Percentiles rank a stretch among this genome's conserved stretches.
Conservation (phyloP, 345 rosid genomes). For the Viola odorata region DNA sequence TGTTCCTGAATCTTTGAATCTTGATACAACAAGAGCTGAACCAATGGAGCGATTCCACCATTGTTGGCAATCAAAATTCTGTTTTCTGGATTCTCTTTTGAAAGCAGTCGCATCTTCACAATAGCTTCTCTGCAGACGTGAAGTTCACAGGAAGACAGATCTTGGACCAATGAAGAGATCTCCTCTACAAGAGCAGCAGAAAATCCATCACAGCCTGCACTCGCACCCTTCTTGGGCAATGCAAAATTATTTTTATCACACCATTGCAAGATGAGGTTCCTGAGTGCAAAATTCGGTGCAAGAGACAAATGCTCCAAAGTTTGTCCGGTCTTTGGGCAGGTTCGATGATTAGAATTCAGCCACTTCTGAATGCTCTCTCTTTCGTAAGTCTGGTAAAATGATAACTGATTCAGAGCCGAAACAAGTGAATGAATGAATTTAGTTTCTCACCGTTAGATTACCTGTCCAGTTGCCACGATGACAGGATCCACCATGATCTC, state of each 20-base stretch:
- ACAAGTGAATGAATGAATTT: neutral
- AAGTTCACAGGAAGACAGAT: slow-evolving; percentile 29
- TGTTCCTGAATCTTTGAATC: slow-evolving; percentile 51
- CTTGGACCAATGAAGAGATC: slow-evolving; percentile 34
- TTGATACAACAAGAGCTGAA: slow-evolving; percentile 41
- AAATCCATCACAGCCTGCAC: slow-evolving; percentile 14
- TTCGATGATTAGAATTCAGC: slow-evolving; percentile 47
- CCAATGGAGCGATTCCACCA: slow-evolving; percentile 46
- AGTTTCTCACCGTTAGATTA: slow-evolving; percentile 12
- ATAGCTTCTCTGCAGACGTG: slow-evolving; percentile 32
- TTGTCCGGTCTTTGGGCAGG: slow-evolving; percentile 65
- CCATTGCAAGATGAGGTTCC: slow-evolving; percentile 55
- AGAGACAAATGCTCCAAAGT: slow-evolving; percentile 37
- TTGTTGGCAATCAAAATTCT: slow-evolving; percentile 44
- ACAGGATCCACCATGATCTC: slow-evolving; percentile 68
- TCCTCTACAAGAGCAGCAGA: slow-evolving; percentile 33
- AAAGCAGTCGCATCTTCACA: slow-evolving; percentile 45
- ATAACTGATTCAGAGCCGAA: neutral
- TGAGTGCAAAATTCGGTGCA: slow-evolving; percentile 53
- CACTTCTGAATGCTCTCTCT: slow-evolving; percentile 51
- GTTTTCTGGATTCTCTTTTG: slow-evolving; percentile 55
- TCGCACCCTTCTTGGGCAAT: slow-evolving; percentile 38
- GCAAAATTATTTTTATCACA: slow-evolving; percentile 44
- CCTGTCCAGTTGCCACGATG: slow-evolving; percentile 68
- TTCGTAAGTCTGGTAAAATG: slow-evolving; percentile 44